Base-by-base conservation (phyloP, 1,284 basidiomycete species). In the Ceratobasidium sp. region DNA sequence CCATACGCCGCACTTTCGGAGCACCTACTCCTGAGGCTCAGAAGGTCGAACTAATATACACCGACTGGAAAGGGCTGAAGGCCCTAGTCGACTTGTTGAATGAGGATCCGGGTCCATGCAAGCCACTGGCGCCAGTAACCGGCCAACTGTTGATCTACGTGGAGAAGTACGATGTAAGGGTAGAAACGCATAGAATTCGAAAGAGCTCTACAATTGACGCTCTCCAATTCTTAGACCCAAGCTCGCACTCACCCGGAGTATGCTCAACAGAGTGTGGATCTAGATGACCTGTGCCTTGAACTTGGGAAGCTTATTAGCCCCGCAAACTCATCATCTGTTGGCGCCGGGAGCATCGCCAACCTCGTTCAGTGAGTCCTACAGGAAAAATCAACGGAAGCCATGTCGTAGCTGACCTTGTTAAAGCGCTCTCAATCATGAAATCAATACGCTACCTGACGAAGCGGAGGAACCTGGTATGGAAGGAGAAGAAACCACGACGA, bases 321-420 rank as follows among this genome's bases (percentile, higher is more conserved):
- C 2, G 46, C 2, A 17, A 2, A 10, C 3, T 1, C 46, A 48
- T 48, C 10, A 12, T 56, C 23, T n/a, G 26, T 56, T 3, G 12
- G 3, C 10, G 3, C 1, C 23, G 54, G 26, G n/a, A 56, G 7
- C n/a, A 23, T 23, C 26, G n/a, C 6, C 1, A 56, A 56, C 6
- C n/a, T 56, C 9, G 54, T n/a, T 56, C 54, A n/a, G 54, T 56
- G n/a, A 9, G 54, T 56, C n/a, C 3, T 1, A 10, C 2, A 56
- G 7, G 3, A 12, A 0, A 2, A 6, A 4, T 33, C 33, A 1
- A 4, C n/a, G 7, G n/a, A 0, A n/a, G 10, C 26, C 0, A 1
- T 33, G 33, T 4, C 4, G 33, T 33, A 33, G 33, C 33, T 33
- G n/a, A 23, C 20, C 12, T 12, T 6, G 23, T 1, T 23, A 12